Evolutionary conservation across 495 filamentous ascomycete genomes (phyloP), one percentile per base, ranked within the genome.

Genomic region (Paragyromitra xinjiangensis): DNA sequence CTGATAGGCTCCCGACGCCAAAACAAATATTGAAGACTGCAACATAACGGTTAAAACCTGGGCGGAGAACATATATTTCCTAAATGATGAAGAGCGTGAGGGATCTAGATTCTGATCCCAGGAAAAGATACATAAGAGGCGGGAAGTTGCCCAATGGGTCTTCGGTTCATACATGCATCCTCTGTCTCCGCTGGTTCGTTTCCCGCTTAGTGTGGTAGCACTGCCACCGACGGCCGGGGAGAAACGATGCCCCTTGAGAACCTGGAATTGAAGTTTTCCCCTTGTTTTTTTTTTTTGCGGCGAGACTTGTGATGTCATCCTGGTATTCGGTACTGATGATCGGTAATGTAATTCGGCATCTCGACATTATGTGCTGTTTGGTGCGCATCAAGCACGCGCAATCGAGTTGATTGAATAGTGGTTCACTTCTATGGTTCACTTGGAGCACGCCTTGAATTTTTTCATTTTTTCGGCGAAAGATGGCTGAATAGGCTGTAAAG

Each of bases 301-400:
- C 58, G 70, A 73, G 61, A 44, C 69, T 64, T 58, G 70, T 65
- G 70, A 73, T 73, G 61, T 73, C 70, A 73, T 58, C 61, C 61
- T 65, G 61, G 69, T 65, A 39, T 44, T 65, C 61, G 70, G 70
- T 73, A 71, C 39, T 58, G 58, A 71, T 63, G 42, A 42, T 63
- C 44, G n/a, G 26, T 64, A 29, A 62, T 53, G 39, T 63, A 58
- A 34, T 42, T 71, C 24, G 42, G 5, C n/a, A 40, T 22, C 56
- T 63, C 8, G 42, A 14, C 1, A 42, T 22, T 40, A 63, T 63
- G 37, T 19, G 12, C 45, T 16, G 37, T 62, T 39, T 40, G 14
- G 6, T 58, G 22, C 59, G 40, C 19, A 56, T 37, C 6, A 14
- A 37, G 55, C 55, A 29, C 24, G 55, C 44, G 16, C 44, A 12